phyloP scores from a whole-genome alignment of 2,329 filamentous ascomycete genomes.

The Xylaria sp. region DNA sequence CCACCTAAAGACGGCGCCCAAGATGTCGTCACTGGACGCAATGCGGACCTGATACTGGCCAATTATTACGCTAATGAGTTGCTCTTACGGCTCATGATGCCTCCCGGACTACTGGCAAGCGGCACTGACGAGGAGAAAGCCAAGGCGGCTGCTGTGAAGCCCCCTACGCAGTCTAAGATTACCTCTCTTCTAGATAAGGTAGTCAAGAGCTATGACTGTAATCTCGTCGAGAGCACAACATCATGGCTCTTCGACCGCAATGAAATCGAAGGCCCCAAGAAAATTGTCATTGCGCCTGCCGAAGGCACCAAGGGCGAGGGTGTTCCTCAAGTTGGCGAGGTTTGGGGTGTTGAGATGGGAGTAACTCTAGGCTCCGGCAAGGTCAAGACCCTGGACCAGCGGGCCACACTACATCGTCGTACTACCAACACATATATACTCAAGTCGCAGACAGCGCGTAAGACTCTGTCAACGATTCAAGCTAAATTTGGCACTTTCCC shows the following conservation, averaged over 20 bases:
- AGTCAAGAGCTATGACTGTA: conserved; percentile 89
- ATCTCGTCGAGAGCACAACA: conserved; percentile 96
- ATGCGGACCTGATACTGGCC: conserved; percentile 88
- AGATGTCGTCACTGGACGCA: conserved; percentile 76
- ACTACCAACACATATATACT: conserved; percentile 91
- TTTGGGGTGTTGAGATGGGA: conserved; percentile 98
- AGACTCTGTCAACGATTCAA: conserved; percentile 92
- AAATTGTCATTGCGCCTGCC: conserved; percentile 90
- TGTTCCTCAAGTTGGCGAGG: conserved; percentile 86
- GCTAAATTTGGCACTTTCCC: conserved; percentile 99
- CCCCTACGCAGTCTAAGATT: conserved; percentile 87
- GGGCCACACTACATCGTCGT: conserved; percentile 91
- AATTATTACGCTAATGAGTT: conserved; percentile 97
- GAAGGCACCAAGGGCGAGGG: conserved; percentile 94
- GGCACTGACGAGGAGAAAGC: conserved; percentile 96
- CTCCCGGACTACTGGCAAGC: conserved; percentile 83
- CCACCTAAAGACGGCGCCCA: conserved; percentile 68
- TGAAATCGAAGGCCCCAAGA: conserved; percentile 97
- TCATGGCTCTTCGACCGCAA: conserved; percentile 97
- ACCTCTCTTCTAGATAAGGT: conserved; percentile 90
- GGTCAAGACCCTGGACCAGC: conserved; percentile 89
- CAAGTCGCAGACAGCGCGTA: conserved; percentile 93
- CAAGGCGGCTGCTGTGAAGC: conserved; percentile 84
- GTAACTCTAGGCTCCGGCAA: conserved; percentile 92
- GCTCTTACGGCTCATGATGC: conserved; percentile 88